A percentile compares a stretch with the other conserved stretches of the same genome.
phyloP scores from a whole-genome alignment of 2,329 filamentous ascomycete species.

The Berkeleyomyces rouxiae region DNA sequence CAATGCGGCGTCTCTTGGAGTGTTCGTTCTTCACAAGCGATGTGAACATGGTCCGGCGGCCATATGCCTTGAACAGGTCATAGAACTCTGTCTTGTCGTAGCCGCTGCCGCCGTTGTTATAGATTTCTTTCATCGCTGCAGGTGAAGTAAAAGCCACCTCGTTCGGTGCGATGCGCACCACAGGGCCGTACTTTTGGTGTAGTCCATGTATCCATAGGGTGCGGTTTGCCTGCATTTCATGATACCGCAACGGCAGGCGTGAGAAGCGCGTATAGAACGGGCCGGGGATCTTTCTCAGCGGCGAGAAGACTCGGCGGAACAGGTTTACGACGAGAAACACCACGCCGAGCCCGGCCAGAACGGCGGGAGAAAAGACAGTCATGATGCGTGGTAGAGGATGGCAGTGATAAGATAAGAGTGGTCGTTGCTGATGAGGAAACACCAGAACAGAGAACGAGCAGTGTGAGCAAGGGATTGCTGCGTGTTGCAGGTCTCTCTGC shows the following conservation, averaged over 20 bases:
- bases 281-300: conserved; percentile 29
- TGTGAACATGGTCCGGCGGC: conserved; percentile 43
- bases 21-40: conserved; percentile 44
- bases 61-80: conserved; percentile 41
- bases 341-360: conserved; percentile 16
- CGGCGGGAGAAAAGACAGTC: conserved; percentile 18
- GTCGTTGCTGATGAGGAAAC: neutral
- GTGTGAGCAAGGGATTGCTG: neutral
- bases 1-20: conserved; percentile 42
- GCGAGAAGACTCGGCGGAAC: conserved; percentile 20
- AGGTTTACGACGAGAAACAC: conserved; percentile 18
- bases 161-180: conserved; percentile 39
- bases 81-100: conserved; percentile 52
- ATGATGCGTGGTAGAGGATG: neutral
- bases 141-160: conserved; percentile 43
- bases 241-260: conserved; percentile 34
- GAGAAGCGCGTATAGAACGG: conserved; percentile 32
- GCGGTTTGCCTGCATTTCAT: conserved; percentile 37
- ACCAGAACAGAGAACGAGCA: neutral
- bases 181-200: conserved; percentile 39
- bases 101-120: conserved; percentile 42
- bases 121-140: conserved; percentile 44
- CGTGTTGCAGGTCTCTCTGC: neutral
- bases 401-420: neutral
- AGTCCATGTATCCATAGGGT: conserved; percentile 40